Percentiles rank a stretch among this genome's conserved stretches.
Evolutionary conservation across 2,329 filamentous ascomycete genomes (phyloP).

Genomic region (Cladobotryum protrusum): DNA sequence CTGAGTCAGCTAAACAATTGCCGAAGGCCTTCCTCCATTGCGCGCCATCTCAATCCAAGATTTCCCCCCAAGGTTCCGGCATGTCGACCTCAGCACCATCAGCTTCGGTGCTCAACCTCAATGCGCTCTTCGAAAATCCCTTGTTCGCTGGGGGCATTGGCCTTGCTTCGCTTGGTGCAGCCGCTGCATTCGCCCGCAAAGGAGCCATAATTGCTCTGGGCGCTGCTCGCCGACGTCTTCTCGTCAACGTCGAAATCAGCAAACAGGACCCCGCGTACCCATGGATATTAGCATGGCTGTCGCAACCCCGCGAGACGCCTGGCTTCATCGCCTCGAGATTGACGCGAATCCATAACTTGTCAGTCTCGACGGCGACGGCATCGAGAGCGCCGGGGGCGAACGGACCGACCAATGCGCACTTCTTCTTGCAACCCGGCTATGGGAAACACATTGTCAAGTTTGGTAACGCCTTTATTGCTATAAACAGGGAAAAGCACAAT

Average conservation of each 20-base stretch:
- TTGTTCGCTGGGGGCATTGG: constrained; percentile 73
- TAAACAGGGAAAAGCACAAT: constrained; percentile 78
- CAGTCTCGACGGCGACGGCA: constrained; percentile 53
- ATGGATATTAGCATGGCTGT: constrained; percentile 94
- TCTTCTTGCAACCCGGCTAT: constrained; percentile 85
- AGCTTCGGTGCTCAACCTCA: constrained; percentile 39
- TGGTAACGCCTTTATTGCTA: constrained; percentile 77
- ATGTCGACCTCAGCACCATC: constrained; percentile 27
- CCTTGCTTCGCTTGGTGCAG: constrained; percentile 80
- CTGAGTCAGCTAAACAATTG: neutral
- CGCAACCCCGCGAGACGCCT: constrained; percentile 62
- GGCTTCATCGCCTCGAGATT: constrained; percentile 54
- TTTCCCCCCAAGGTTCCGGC: constrained; percentile 12
- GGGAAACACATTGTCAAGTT: constrained; percentile 85
- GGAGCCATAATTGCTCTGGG: constrained; percentile 66
- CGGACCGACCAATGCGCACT: constrained; percentile 69
- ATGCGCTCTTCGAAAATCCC: constrained; percentile 57
- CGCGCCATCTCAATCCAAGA: neutral
- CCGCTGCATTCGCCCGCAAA: constrained; percentile 72
- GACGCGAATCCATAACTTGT: constrained; percentile 55
- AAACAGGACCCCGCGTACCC: constrained; percentile 88
- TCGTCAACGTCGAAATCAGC: constrained; percentile 94
- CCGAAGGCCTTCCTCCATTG: too few relatives aligned
- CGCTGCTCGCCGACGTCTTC: constrained; percentile 73
- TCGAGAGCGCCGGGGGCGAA: constrained; percentile 52